Conservation (phyloP, 2,329 filamentous ascomycete species). For the Hymenoscyphus albidus region DNA sequence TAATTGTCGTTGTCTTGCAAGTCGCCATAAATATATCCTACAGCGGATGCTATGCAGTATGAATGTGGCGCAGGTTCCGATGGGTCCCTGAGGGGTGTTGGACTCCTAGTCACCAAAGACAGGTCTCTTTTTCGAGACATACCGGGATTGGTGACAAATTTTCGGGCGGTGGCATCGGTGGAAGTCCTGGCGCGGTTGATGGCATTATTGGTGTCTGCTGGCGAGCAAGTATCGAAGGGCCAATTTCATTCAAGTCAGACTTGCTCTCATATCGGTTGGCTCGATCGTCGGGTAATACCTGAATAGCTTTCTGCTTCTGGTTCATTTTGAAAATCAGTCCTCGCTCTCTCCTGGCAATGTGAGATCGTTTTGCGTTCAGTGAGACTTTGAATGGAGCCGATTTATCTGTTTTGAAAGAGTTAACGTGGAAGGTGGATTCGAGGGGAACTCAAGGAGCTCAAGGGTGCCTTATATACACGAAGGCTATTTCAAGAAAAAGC, state of each 20-base stretch:
- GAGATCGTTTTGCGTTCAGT: too few relatives aligned
- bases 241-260: not conserved
- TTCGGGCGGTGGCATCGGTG: not conserved
- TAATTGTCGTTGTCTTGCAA: not conserved
- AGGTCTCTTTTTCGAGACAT: not conserved
- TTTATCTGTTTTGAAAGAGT: too few relatives aligned
- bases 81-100: not conserved
- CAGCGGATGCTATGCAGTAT: not conserved
- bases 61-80: not conserved
- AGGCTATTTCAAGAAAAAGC: too few relatives aligned
- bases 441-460: too few relatives aligned
- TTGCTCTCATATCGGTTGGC: too few relatives aligned
- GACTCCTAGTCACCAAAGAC: not conserved
- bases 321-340: too few relatives aligned
- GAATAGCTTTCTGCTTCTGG: too few relatives aligned
- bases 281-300: too few relatives aligned
- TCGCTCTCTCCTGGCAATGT: too few relatives aligned
- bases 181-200: not conserved
- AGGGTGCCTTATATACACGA: too few relatives aligned
- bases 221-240: not conserved
- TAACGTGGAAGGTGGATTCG: too few relatives aligned
- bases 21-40: not conserved
- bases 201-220: not conserved
- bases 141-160: not conserved
- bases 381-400: too few relatives aligned